These are phyloP conservation scores for Kalanchoe fedtschenkoi DNA, from an alignment of 164 flowering plant genomes.

Conservation along the genomic window DNA sequence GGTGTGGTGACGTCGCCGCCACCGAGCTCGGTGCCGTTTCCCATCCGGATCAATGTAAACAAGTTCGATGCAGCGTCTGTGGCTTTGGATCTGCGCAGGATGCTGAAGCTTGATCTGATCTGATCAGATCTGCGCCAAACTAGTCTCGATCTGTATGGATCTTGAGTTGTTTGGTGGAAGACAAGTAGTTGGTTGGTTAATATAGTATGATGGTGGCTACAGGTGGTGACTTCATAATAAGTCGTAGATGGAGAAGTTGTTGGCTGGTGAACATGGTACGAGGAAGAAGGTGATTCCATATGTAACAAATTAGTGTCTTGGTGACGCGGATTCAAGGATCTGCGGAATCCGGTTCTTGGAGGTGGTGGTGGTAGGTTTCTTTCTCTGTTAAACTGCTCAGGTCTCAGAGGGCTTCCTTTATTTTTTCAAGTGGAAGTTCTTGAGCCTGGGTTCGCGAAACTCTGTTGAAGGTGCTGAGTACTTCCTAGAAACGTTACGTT, in stretches of 20 bases:
- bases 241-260: not conserved
- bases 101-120: constrained; percentile 18
- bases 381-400: constrained; percentile 1
- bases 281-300: not conserved
- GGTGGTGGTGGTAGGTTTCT: not conserved
- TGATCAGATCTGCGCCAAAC: not conserved
- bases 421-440: constrained; percentile 15
- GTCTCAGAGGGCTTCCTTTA: constrained; percentile 11
- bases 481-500: not conserved
- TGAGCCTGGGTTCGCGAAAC: not conserved
- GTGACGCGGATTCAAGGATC: too few relatives aligned
- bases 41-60: constrained; percentile 11
- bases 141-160: not conserved
- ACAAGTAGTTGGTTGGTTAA: too few relatives aligned
- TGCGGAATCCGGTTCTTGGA: not conserved
- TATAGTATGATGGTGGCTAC: too few relatives aligned
- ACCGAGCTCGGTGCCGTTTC: constrained; percentile 33
- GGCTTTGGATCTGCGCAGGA: constrained; percentile 9
- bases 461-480: not conserved
- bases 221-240: too few relatives aligned
- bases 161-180: not conserved
- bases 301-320: not conserved
- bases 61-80: constrained; percentile 6
- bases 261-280: not conserved
- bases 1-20: constrained; percentile 22